phyloP scores from a whole-genome alignment of 2,329 filamentous ascomycete genomes.

The Diplodia mutila region DNA sequence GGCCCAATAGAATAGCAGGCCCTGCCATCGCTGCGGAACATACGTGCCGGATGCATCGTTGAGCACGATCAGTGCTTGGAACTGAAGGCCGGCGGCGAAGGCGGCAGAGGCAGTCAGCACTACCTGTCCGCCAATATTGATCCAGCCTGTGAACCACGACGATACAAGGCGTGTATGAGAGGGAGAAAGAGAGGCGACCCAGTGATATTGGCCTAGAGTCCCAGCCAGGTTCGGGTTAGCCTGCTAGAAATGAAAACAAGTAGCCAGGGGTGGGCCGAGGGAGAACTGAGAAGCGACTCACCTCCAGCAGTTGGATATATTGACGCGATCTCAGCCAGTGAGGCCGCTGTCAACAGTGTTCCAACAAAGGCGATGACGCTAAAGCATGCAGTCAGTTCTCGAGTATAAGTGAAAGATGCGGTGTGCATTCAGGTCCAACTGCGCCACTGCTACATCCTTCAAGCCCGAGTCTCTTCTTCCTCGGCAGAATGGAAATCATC shows the following conservation, averaged over 20 bases:
- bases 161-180: conserved; percentile 40
- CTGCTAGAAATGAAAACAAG: background rate
- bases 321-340: conserved; percentile 71
- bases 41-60: conserved; percentile 46
- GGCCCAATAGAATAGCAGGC: conserved; percentile 54
- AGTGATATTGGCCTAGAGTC: conserved; percentile 48
- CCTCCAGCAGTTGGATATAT: conserved; percentile 71
- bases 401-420: background rate
- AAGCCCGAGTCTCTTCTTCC: background rate
- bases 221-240: background rate
- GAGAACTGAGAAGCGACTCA: conserved; percentile 59
- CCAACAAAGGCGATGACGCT: conserved; percentile 47
- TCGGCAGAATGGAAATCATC: conserved; percentile 31
- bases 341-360: conserved; percentile 69
- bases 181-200: conserved; percentile 48
- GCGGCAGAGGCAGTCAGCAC: conserved; percentile 54
- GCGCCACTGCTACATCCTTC: background rate
- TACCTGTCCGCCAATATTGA: conserved; percentile 53
- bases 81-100: conserved; percentile 51
- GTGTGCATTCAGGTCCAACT: background rate
- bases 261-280: conserved; percentile 34
- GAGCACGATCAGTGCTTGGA: conserved; percentile 50
- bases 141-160: conserved; percentile 48
- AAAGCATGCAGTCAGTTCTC: background rate
- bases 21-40: conserved; percentile 48